A percentile compares a stretch with the other conserved stretches of the same genome.
Conservation (phyloP, 345 rosid genomes). For the Heritiera littoralis region DNA sequence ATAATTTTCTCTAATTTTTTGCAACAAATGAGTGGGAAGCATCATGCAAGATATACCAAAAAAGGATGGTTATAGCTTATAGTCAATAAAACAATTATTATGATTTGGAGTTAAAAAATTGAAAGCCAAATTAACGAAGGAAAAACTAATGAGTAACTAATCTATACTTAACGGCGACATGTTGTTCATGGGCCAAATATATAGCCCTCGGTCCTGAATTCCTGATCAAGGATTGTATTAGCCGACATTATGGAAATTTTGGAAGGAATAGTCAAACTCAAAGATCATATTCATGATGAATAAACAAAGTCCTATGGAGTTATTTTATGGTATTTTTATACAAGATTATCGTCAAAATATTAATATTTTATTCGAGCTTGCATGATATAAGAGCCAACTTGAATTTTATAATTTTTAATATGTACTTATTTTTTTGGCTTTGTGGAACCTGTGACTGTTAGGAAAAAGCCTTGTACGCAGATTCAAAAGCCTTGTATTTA, state of each 20-base stretch:
- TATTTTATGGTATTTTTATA: neutral
- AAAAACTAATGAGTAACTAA: too few relatives aligned
- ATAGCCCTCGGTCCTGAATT: neutral
- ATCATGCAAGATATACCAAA: too few relatives aligned
- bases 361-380: too few relatives aligned
- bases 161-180: too few relatives aligned
- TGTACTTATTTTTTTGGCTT: neutral
- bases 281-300: neutral
- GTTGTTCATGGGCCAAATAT: neutral
- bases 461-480: neutral
- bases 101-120: neutral
- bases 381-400: neutral
- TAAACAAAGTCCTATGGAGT: neutral
- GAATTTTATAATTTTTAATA: neutral
- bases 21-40: too few relatives aligned
- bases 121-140: neutral
- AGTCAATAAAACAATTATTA: too few relatives aligned
- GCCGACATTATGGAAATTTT: neutral
- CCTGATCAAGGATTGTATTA: neutral
- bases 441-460: neutral
- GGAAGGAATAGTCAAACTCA: neutral
- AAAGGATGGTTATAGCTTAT: too few relatives aligned
- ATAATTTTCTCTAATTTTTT: too few relatives aligned
- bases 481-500: too few relatives aligned
- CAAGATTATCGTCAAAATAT: too few relatives aligned